These are phyloP conservation scores for Backusella tarrabulga DNA, from an alignment of 192 early-diverging fungal species.

Conservation along the genomic window DNA sequence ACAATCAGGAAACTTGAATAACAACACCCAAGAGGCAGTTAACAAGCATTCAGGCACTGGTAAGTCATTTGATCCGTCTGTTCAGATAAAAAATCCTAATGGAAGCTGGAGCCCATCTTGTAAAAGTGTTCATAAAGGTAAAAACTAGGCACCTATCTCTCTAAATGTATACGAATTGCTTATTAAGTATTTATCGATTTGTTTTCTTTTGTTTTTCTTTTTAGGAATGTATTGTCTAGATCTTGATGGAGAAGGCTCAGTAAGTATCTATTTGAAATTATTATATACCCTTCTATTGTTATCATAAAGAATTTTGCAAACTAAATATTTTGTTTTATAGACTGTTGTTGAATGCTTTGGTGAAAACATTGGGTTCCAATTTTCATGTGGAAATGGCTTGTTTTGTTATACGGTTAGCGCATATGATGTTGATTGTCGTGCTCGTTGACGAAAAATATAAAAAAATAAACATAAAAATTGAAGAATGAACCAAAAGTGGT, in stretches of 20 bases:
- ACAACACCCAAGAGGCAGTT: neutral
- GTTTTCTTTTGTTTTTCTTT: neutral
- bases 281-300: neutral
- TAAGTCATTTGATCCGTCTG: neutral
- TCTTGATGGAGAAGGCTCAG: neutral
- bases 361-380: slow-evolving; percentile 8
- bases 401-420: neutral
- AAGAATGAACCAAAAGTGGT: neutral
- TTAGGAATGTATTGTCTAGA: slow-evolving; percentile 9
- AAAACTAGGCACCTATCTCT: neutral
- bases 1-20: neutral
- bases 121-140: slow-evolving; percentile 7
- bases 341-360: neutral
- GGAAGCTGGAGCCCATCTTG: slow-evolving; percentile 6
- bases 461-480: neutral
- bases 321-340: neutral
- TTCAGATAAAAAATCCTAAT: neutral
- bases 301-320: neutral
- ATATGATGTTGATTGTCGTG: slow-evolving; percentile 5
- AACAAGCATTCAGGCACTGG: neutral
- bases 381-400: neutral
- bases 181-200: neutral
- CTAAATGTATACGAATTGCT: neutral
- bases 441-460: neutral
- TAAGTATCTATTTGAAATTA: neutral